Base-by-base conservation (phyloP, 2,329 filamentous ascomycete genomes). In the Endoconidiophora laricicola region DNA sequence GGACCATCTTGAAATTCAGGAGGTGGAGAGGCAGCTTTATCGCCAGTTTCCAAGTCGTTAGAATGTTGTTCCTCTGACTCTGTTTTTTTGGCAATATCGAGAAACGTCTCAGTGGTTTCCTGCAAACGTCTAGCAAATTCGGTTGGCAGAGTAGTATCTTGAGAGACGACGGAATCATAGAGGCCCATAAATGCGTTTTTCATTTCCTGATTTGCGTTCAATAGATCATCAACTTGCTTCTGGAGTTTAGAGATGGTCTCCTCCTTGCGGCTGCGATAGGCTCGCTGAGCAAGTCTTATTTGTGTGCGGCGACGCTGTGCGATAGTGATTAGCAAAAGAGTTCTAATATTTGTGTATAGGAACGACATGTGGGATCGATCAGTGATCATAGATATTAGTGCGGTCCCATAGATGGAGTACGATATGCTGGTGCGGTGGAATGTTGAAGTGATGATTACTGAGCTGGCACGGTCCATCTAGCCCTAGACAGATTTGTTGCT, bases 231-330 rank as follows among this genome's bases (percentile, higher is more conserved):
- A 23, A 90, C 83, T 54, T 80, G 73, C 49, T 76, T 72, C 60
- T 86, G 81, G 9, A 94, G 70, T 1, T 76, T 77, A 24, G 77
- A 73, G 50, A 94, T 90, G 4, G 83, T 83, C 20, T 74, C 81
- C 60, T 94, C 87, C 64, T 94, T 94, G 47, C 87, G 79, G 58
- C 83, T 78, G 14, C 87, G 78, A 60, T 94, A 94, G 1, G 86
- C 86, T 56, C 86, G 72, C 62, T 94, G 87, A 2, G 87, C 87
- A 49, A 90, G 73, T 22, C 87, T 79, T 55, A 94, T 91, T 61
- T 94, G 87, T 4, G 85, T 90, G 49, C 87, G 76, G 48, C 87
- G 81, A 54, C 86, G 81, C 83, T 84, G 39, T 44, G 7, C 12
- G 14, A 33, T n/a, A 14, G 6, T 18, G n/a, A 44, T 16, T 18